Conservation (phyloP, 1,284 basidiomycete species). For the Melampsora occidentalis region DNA sequence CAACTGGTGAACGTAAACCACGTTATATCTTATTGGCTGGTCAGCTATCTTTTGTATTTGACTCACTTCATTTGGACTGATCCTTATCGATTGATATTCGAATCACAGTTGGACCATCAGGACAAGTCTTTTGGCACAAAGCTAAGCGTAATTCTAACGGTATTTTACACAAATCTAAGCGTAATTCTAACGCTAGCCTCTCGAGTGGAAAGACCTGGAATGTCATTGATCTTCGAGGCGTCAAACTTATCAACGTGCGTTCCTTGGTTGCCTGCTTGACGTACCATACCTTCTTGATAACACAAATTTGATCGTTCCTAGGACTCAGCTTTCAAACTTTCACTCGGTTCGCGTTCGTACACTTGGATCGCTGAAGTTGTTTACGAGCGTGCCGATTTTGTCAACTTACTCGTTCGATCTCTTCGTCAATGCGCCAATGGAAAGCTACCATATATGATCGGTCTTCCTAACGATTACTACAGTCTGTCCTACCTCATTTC, state of each 20-base stretch:
- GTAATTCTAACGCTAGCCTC: constrained; percentile 90
- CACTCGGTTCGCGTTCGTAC: constrained; percentile 73
- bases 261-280: neutral
- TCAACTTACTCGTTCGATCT: constrained; percentile 67
- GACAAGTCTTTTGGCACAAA: constrained; percentile 67
- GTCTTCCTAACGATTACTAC: constrained; percentile 48
- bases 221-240: constrained; percentile 70
- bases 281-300: neutral
- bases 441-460: constrained; percentile 57
- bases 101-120: too few relatives aligned
- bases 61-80: too few relatives aligned
- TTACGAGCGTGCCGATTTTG: constrained; percentile 69
- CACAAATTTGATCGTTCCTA: neutral
- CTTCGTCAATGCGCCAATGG: constrained; percentile 65
- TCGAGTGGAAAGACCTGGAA: constrained; percentile 98
- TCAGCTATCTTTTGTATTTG: too few relatives aligned
- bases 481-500: constrained; percentile 31
- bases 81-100: too few relatives aligned
- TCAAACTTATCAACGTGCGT: constrained; percentile 74
- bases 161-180: constrained; percentile 93
- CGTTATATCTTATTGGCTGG: too few relatives aligned
- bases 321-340: constrained; percentile 57
- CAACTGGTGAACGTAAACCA: too few relatives aligned
- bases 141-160: constrained; percentile 93
- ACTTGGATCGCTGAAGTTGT: constrained; percentile 74